Evolutionary conservation across 768 basidiomycete species (phyloP).

Genomic region (Cystobasidium tubakii): DNA sequence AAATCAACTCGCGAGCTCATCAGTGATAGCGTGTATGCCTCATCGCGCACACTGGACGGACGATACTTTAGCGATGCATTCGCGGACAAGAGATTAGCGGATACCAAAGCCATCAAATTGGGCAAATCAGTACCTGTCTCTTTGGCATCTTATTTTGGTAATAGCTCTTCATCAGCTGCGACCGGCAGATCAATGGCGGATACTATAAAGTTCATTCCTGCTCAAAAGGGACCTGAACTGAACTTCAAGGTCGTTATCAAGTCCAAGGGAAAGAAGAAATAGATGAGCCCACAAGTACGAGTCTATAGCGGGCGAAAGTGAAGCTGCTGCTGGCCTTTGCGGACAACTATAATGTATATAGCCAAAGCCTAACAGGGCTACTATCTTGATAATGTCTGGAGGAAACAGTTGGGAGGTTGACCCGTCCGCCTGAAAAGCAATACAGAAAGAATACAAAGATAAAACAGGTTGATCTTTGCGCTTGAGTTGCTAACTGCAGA

Average conservation of each 20-base stretch:
- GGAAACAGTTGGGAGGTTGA: too few relatives aligned
- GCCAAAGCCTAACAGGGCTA: too few relatives aligned
- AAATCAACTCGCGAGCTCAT: slow-evolving; percentile 77
- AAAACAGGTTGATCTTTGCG: too few relatives aligned
- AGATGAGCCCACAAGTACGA: too few relatives aligned
- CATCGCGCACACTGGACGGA: slow-evolving; percentile 89
- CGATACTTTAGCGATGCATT: slow-evolving; percentile 91
- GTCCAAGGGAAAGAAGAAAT: slow-evolving; percentile 26
- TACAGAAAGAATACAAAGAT: too few relatives aligned
- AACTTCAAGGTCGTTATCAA: slow-evolving; percentile 69
- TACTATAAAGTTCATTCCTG: slow-evolving; percentile 82
- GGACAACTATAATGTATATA: too few relatives aligned
- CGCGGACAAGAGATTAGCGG: slow-evolving; percentile 74
- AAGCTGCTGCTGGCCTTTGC: too few relatives aligned
- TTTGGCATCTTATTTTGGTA: slow-evolving; percentile 24
- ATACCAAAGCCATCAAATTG: slow-evolving; percentile 52
- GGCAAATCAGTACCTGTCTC: slow-evolving; percentile 7
- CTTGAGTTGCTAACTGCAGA: too few relatives aligned
- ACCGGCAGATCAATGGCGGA: slow-evolving; percentile 45
- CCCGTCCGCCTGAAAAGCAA: too few relatives aligned
- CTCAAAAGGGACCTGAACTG: slow-evolving; percentile 66
- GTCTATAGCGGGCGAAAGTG: too few relatives aligned
- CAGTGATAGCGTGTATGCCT: slow-evolving; percentile 87
- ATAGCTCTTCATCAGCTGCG: neutral
- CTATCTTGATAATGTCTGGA: too few relatives aligned